Evolutionary conservation across 306 rosid species (phyloP).

Genomic region (Gynostemma pentaphyllum): DNA sequence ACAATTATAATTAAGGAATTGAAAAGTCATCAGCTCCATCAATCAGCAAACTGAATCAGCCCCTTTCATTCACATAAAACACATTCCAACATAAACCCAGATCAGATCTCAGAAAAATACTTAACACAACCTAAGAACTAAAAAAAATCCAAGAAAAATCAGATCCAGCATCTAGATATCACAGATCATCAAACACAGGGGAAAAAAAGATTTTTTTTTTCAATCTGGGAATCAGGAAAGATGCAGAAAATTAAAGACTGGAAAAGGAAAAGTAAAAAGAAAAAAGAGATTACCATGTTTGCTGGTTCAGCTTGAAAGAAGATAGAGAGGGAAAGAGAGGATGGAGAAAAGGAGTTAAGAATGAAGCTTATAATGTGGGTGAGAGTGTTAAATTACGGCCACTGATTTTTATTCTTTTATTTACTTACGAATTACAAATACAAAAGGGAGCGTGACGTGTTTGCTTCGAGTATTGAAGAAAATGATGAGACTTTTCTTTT

Average conservation of each 20-base stretch:
- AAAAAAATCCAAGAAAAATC: background rate
- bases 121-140: background rate
- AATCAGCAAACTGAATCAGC: background rate
- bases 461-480: background rate
- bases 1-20: background rate
- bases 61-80: background rate
- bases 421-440: too few relatives aligned
- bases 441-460: background rate
- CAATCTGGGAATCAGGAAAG: background rate
- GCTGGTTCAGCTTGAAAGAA: background rate
- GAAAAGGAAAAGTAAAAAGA: background rate
- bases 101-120: background rate
- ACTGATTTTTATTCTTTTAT: too few relatives aligned
- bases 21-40: background rate
- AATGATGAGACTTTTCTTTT: background rate
- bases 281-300: background rate
- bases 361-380: constrained; percentile 1
- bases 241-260: background rate
- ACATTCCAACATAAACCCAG: constrained; percentile 1
- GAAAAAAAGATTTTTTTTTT: background rate
- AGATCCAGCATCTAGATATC: background rate
- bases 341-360: background rate
- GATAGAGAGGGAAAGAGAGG: background rate
- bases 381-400: background rate
- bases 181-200: background rate